phyloP scores from a whole-genome alignment of 305 asterid genomes.

The Fraxinus greggii region DNA sequence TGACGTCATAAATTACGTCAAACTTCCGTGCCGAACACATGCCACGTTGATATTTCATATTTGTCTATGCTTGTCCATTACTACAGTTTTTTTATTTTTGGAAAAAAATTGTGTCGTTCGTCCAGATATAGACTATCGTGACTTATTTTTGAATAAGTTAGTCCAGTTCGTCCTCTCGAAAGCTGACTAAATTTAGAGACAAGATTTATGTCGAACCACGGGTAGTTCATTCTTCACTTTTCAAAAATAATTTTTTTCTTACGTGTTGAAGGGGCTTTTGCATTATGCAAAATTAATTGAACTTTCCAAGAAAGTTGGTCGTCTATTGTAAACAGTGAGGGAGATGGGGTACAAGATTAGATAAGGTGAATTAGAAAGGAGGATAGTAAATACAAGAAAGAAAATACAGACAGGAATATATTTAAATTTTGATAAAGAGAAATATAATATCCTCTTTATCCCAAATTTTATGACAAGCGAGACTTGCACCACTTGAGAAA shows the following conservation, averaged over 20 bases:
- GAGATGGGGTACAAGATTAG: neutral
- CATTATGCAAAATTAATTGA: neutral
- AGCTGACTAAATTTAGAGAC: neutral
- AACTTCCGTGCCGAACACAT: neutral
- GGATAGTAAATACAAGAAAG: no score
- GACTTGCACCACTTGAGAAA: neutral
- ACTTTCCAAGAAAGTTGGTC: no score
- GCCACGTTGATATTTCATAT: neutral
- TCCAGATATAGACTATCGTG: neutral
- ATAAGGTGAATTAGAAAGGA: no score
- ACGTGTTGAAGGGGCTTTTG: neutral
- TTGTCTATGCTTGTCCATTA: neutral
- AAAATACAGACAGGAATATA: no score
- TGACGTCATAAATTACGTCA: neutral
- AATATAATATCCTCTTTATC: neutral
- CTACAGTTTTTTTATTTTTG: neutral
- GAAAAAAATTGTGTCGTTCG: neutral
- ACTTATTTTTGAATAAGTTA: neutral
- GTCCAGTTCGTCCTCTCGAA: neutral
- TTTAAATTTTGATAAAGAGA: no score
- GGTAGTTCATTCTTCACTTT: neutral
- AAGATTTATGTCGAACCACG: neutral
- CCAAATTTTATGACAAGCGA: neutral
- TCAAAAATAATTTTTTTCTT: neutral
- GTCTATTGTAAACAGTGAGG: neutral